Percentiles rank a stretch among this genome's conserved stretches.
Conservation (phyloP, 805 yeast genomes). For the Yamadazyma akitaensis region DNA sequence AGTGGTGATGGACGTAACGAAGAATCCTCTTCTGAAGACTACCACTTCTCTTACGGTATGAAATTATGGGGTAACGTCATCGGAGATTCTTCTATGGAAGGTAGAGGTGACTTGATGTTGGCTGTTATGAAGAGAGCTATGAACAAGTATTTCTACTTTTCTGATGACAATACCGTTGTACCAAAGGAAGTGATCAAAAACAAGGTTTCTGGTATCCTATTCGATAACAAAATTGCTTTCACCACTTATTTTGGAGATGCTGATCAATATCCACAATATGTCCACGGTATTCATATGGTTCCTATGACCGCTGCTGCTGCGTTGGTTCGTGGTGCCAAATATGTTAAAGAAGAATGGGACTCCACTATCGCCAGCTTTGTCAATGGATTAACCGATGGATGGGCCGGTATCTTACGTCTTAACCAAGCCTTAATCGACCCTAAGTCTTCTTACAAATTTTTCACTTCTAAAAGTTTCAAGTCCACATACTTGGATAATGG, state of each 20-base stretch:
- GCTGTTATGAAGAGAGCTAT: conserved; percentile 56
- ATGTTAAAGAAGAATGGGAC: conserved; percentile 63
- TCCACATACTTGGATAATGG: conserved; percentile 53
- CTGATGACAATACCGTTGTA: conserved; percentile 49
- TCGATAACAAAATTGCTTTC: conserved; percentile 69
- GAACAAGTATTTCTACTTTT: conserved; percentile 51
- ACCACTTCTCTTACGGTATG: conserved; percentile 66
- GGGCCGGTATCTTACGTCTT: conserved; percentile 71
- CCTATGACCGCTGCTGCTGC: conserved; percentile 72
- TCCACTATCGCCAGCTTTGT: conserved; percentile 45
- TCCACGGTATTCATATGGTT: conserved; percentile 76
- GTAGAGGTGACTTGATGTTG: conserved; percentile 58
- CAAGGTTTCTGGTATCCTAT: conserved; percentile 68
- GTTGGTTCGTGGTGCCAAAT: conserved; percentile 50
- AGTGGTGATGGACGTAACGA: conserved; percentile 75
- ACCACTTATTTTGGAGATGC: conserved; percentile 68
- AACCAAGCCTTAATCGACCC: conserved; percentile 79
- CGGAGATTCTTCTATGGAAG: conserved; percentile 53
- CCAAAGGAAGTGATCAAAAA: conserved; percentile 54
- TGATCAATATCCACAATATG: conserved; percentile 45
- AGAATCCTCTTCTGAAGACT: conserved; percentile 73
- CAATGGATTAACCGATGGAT: conserved; percentile 52
- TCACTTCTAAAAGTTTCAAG: conserved; percentile 28
- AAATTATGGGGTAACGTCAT: conserved; percentile 65
- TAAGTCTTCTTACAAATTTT: conserved; percentile 55